A percentile compares a stretch with the other conserved stretches of the same genome.
Evolutionary conservation across 805 yeast genomes (phyloP).

Genomic region (Metschnikowia gelsemii): DNA sequence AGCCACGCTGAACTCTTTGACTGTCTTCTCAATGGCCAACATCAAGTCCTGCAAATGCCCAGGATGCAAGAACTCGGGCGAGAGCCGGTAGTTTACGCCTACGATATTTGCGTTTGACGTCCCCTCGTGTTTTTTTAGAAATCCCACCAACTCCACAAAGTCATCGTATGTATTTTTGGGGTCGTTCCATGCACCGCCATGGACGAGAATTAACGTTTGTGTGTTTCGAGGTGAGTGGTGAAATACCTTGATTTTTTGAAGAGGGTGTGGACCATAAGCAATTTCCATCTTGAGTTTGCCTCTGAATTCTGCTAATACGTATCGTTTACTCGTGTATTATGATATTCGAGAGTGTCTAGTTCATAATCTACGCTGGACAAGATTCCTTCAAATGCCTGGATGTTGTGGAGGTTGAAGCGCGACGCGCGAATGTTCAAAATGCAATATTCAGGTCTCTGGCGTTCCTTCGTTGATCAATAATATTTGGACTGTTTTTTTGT

Average conservation of each 20-base stretch:
- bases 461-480: too few relatives aligned
- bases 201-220: conserved; percentile 55
- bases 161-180: conserved; percentile 59
- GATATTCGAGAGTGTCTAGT: neutral
- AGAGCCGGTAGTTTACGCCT: conserved; percentile 59
- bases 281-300: conserved; percentile 3
- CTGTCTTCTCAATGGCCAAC: conserved; percentile 38
- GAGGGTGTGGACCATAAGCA: conserved; percentile 33
- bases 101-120: conserved; percentile 23
- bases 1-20: conserved; percentile 19
- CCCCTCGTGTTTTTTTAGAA: conserved; percentile 2
- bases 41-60: conserved; percentile 56
- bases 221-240: conserved; percentile 16
- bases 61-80: conserved; percentile 65
- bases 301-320: neutral
- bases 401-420: too few relatives aligned
- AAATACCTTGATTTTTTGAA: conserved; percentile 33
- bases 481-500: too few relatives aligned
- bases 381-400: too few relatives aligned
- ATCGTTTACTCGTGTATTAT: too few relatives aligned
- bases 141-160: conserved; percentile 36
- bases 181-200: conserved; percentile 92
- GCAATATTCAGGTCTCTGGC: too few relatives aligned
- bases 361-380: too few relatives aligned
- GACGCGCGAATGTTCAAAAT: too few relatives aligned